Base-by-base conservation (phyloP, 2,329 filamentous ascomycete genomes). In the Amauroascus niger region DNA sequence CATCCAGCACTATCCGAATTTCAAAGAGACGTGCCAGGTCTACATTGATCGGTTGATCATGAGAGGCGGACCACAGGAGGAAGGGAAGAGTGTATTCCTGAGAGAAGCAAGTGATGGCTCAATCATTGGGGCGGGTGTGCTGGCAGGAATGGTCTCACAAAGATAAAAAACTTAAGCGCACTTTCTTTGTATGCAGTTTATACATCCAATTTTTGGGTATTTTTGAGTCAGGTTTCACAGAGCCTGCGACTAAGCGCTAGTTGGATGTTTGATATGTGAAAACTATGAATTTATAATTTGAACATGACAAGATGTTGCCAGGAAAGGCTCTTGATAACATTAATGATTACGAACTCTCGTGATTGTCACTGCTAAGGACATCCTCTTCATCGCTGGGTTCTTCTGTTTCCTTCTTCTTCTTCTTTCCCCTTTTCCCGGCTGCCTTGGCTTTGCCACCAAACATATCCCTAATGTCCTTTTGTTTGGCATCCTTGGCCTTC, bases 1-100 rank as follows among this genome's bases (percentile, higher is more conserved):
- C 63, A 88, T 88, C 53, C 78, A 80, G 9, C 80, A 85, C 61
- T 87, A 87, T 63, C 84, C 85, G 47, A 76, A 84, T 61, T 87
- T 86, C 66, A 70, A 85, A 28, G 67, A 71, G 43, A 82, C 84
- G 56, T 86, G 82, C 59, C 83, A 87, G 65, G 61, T 67, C 4
- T 84, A 84, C 64, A 73, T 88, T 53, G 79, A 86, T 54, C 64
- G 65, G 6, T 62, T 76, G 32, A 64, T 75, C 8, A 66, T 67
- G 55, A 60, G 61, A 52, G 63, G 62, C 35, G 64, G 66, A n/a
- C 65, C 63, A 16, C 65, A 67, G n/a, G 66, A 70, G 35, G 71
- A 68, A 4, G 64, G 64, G 11, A 76, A 75, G 59, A 67, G 65
- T 45, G 69, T 77, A 2, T 70, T 75, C 30, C 60, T 77, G 37